These are phyloP conservation scores for Nemania diffusa DNA, from an alignment of 2,329 filamentous ascomycete genomes.

Conservation along the genomic window DNA sequence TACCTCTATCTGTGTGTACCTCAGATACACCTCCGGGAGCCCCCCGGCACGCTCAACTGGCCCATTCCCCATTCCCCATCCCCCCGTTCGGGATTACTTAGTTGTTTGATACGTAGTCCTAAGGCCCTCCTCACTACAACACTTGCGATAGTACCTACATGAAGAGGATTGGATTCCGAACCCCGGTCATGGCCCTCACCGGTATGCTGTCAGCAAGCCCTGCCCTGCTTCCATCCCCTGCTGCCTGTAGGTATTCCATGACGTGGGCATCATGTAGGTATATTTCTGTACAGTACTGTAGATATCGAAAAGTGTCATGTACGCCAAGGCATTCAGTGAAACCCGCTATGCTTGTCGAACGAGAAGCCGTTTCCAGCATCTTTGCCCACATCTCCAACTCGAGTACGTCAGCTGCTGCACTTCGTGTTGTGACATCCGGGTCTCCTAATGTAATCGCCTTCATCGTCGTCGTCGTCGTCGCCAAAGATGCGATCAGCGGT, in stretches of 20 bases:
- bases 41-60: slow-evolving; percentile 8
- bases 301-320: slow-evolving; percentile 4
- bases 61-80: slow-evolving; percentile 11
- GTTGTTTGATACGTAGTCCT: not conserved
- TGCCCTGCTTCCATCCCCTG: not conserved
- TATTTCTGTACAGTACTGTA: not conserved
- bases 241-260: not conserved
- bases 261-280: not conserved
- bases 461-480: not conserved
- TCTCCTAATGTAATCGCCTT: not conserved
- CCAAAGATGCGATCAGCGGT: no score
- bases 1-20: not conserved
- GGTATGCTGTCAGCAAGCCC: slow-evolving; percentile 20
- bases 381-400: slow-evolving; percentile 10
- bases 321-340: slow-evolving; percentile 12
- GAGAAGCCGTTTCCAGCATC: slow-evolving; percentile 10
- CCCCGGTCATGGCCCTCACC: slow-evolving; percentile 12
- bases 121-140: not conserved
- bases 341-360: slow-evolving; percentile 1
- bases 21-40: slow-evolving; percentile 1
- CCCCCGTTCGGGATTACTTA: slow-evolving; percentile 10
- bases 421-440: not conserved
- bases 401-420: not conserved
- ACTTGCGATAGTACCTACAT: not conserved
- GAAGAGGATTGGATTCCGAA: slow-evolving; percentile 13